Conservation (phyloP, 2,329 filamentous ascomycete species). For the Westerdykella sp. region DNA sequence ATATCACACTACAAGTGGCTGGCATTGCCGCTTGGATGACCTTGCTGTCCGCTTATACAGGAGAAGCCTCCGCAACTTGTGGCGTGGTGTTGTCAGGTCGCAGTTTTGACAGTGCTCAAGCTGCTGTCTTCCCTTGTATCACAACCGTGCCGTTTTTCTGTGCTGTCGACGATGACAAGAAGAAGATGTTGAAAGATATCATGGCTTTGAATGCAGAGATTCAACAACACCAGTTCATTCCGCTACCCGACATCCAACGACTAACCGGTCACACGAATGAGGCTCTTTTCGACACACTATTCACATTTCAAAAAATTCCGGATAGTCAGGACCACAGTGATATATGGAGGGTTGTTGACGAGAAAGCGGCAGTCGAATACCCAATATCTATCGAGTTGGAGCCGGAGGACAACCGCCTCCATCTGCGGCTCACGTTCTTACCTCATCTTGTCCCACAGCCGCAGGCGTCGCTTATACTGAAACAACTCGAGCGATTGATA, state of each 20-base stretch:
- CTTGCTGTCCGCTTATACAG: constrained; percentile 68
- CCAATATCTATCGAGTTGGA: constrained; percentile 75
- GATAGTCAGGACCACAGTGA: constrained; percentile 13
- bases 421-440: constrained; percentile 61
- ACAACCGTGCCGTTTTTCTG: constrained; percentile 70
- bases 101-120: constrained; percentile 52
- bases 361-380: constrained; percentile 69
- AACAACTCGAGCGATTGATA: constrained; percentile 67
- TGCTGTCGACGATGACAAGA: constrained; percentile 50
- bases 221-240: constrained; percentile 64
- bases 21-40: constrained; percentile 74
- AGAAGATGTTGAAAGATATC: constrained; percentile 54
- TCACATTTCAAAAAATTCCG: constrained; percentile 68
- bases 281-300: constrained; percentile 73
- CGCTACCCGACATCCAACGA: constrained; percentile 65
- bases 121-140: constrained; percentile 69
- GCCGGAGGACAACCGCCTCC: constrained; percentile 47
- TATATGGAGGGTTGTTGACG: constrained; percentile 57
- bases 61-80: constrained; percentile 68
- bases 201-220: constrained; percentile 60
- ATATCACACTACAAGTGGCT: constrained; percentile 69
- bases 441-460: constrained; percentile 58
- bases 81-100: constrained; percentile 76
- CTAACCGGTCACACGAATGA: constrained; percentile 61
- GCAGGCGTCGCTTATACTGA: constrained; percentile 61